Evolutionary conservation across 805 yeast species (phyloP), one percentile per base, ranked within the genome.

Genomic region (Zygosaccharomyces kombuchaensis): DNA sequence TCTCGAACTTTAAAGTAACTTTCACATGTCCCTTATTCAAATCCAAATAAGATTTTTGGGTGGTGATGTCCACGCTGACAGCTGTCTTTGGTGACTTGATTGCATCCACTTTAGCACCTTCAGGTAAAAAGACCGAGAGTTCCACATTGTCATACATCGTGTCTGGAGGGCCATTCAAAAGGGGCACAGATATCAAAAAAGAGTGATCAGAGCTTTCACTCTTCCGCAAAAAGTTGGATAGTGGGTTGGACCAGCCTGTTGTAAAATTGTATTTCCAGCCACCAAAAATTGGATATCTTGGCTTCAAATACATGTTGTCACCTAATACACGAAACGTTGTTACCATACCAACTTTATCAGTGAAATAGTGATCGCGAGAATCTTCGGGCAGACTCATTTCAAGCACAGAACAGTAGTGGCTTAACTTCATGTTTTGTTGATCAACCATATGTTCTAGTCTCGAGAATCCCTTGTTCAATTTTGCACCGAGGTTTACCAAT

Each of bases 251-350:
- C 96, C 96, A 93, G n/a, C 98, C 98, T 55, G 91, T 67, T 17
- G 98, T 93, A 73, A 87, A 93, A 68, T 91, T 88, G 68, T 88
- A 91, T 58, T 82, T 76, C 99, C 99, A 93, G 35, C 90, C 95
- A 40, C 99, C 99, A 67, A 87, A 86, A 6, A 93, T 64, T n/a
- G 99, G 99, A 72, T 73, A 93, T 65, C 99, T 77, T 46, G 98
- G 98, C 59, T 76, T 78, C 53, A 93, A 65, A 29, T 82, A 70
- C 39, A 87, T 68, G 49, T 54, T 62, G 43, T 65, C 61, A 4
- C 54, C 54, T 12, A 60, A 44, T 3, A 68, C 60, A 50, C 71
- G 70, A 40, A 84, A 83, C 2, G 97, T 86, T 6, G 96, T 82
- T 10, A 91, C 96, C 67, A 87, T 87, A 30, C 99, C 99, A 23